phyloP scores from a whole-genome alignment of 441 rosid species.

The Theobroma grandiflorum region DNA sequence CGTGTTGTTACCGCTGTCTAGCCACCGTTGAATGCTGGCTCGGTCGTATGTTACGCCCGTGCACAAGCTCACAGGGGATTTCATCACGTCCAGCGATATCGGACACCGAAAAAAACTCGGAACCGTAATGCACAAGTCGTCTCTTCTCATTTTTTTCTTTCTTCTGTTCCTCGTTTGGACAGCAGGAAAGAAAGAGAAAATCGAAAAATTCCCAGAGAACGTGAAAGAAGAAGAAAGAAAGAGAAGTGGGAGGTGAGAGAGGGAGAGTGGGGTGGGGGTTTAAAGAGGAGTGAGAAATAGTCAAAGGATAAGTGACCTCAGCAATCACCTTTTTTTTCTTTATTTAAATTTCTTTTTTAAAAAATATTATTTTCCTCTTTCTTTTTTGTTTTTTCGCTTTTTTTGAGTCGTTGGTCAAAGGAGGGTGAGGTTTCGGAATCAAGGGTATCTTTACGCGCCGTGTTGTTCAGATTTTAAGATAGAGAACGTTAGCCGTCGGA shows the following conservation, averaged over 20 bases:
- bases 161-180: slow-evolving; percentile 33
- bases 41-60: slow-evolving; percentile 98
- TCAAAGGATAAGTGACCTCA: slow-evolving; percentile 70
- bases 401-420: slow-evolving; percentile 61
- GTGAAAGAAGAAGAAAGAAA: slow-evolving; percentile 1
- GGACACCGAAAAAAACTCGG: slow-evolving; percentile 90
- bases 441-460: slow-evolving; percentile 14
- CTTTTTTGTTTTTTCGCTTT: background rate
- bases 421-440: slow-evolving; percentile 14
- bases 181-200: slow-evolving; percentile 32
- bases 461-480: background rate
- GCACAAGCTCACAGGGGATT: slow-evolving; percentile 85
- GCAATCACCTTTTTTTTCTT: slow-evolving; percentile 8
- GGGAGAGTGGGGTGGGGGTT: slow-evolving; percentile 38
- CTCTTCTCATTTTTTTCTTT: slow-evolving; percentile 57
- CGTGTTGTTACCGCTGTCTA: slow-evolving; percentile 81
- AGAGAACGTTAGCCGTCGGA: background rate
- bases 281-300: slow-evolving; percentile 49
- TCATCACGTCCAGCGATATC: slow-evolving; percentile 91
- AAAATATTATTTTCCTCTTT: slow-evolving; percentile 13
- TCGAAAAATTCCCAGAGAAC: slow-evolving; percentile 22
- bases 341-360: background rate
- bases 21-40: slow-evolving; percentile 84
- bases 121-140: slow-evolving; percentile 70
- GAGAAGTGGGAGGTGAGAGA: slow-evolving; percentile 33